Evolutionary conservation across 2,329 filamentous ascomycete genomes (phyloP).

Genomic region (Fusarium anthophilum): DNA sequence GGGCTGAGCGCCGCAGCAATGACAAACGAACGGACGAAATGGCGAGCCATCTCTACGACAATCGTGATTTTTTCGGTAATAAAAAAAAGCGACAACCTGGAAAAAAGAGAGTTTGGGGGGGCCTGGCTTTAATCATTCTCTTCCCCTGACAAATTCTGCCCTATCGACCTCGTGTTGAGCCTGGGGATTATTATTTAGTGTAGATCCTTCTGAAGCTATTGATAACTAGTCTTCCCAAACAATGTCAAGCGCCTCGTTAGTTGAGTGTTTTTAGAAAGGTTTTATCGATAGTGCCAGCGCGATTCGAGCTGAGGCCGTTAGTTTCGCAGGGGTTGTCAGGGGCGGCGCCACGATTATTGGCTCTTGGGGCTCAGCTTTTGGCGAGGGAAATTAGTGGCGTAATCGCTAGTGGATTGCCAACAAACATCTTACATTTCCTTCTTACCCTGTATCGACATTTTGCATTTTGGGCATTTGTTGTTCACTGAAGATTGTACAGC

Average conservation of each 20-base stretch:
- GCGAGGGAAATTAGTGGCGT: neutral
- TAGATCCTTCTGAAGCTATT: neutral
- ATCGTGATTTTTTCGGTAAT: neutral
- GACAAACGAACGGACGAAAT: slow-evolving; percentile 17
- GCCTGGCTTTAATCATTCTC: neutral
- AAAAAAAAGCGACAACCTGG: neutral
- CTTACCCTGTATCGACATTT: neutral
- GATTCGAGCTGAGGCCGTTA: neutral
- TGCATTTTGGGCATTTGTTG: neutral
- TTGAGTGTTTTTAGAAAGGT: neutral
- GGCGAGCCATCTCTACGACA: slow-evolving; percentile 8
- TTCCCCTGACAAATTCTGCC: neutral
- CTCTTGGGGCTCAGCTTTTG: neutral
- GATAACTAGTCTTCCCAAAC: neutral
- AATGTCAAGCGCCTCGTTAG: neutral
- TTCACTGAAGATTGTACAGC: too few relatives aligned
- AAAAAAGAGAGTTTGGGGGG: neutral
- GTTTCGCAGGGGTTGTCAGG: neutral
- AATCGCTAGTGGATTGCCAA: neutral
- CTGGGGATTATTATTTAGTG: neutral
- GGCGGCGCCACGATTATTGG: neutral
- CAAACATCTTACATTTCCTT: neutral
- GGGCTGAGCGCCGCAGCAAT: slow-evolving; percentile 6
- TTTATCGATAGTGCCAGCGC: neutral
- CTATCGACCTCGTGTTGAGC: neutral